Base-by-base conservation (phyloP, 202 grass and related monocot genomes). In the Carex arenaria region DNA sequence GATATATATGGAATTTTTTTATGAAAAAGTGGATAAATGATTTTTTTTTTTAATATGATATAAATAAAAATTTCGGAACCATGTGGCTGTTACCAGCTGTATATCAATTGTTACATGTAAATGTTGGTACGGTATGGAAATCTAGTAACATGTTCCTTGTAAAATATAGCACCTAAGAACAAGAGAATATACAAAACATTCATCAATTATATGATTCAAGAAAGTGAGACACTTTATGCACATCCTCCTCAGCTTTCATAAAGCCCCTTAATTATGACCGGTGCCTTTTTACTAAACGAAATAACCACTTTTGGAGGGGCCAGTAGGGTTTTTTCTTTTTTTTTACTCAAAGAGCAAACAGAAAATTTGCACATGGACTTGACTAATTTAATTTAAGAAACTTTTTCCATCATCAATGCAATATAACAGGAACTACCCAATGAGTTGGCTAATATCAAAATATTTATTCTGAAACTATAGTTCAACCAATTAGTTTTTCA, bases 171-270 rank as follows among this genome's bases (percentile, higher is more conserved):
- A 45, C 14, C n/a, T 19, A 67, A 59, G 55, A 19, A 69, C 13
- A 42, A 7, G 15, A 69, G 18, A 18, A 45, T 7, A 38, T 38
- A 36, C 18, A 70, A 20, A 70, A 19, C 67, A 70, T 43, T 11
- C 57, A 47, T 82, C 60, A 66, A 54, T 82, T 67, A 66, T 43
- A 66, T 68, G 19, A 13, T 82, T 82, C 62, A 34, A 34, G 47
- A 82, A 69, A 82, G 61, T 15, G 28, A 82, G 11, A 82, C 26
- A 69, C 61, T 82, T 81, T 65, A 81, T 81, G 38, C 60, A 81
- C 32, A 81, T 81, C 61, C 3, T 61, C 18, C 43, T 66, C 79
- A 81, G 79, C 79, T 82, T 82, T 82, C 61, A 82, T 34, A 82
- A 67, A 69, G 64, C 20, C 51, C 6, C 34, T 75, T 75, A 55